Evolutionary conservation across 2,329 filamentous ascomycete species (phyloP), one percentile per base, ranked within the genome.

Genomic region (Aspergillus tubingensis): DNA sequence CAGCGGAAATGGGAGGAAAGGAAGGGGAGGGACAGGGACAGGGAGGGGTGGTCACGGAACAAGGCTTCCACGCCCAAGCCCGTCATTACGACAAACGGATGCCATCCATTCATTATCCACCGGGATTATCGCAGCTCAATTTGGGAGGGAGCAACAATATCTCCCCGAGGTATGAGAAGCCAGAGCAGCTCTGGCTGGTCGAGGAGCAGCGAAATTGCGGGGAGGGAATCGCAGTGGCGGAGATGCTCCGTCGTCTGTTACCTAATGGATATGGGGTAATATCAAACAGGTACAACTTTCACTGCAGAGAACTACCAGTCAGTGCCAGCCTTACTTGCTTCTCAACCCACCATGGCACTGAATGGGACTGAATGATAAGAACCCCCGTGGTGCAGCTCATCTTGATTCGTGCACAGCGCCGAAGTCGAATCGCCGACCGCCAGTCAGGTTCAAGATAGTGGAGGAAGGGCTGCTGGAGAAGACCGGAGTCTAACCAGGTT

Each of bases 191-290:
- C 44, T 49, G 44, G 44, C 44, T 49, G 44, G 44, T 49, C 25
- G 39, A 55, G 39, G 39, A 23, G 6, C 11, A 6, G 32, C 32
- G 32, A 19, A 36, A 55, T 55, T 55, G 53, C 53, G 53, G 53
- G 53, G 53, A 32, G 32, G 32, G 39, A 30, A 30, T 19, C 23
- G 32, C 32, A 55, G 53, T 55, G 58, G 58, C 52, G 58, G 48
- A 47, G 30, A n/a, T 36, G 6, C 39, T 30, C 39, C 55, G 60
- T 36, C 13, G 43, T 15, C 39, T 59, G 58, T 70, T 67, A 71
- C 53, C 63, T 70, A 71, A 71, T 62, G 43, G 43, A 62, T 62
- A 68, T 69, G 68, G 68, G 66, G 65, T 66, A 66, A 62, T 32
- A 27, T 21, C 41, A 17, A 19, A 11, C 41, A 44, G 41, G 21